A percentile compares a stretch with the other conserved stretches of the same genome.
Conservation (phyloP, 116 monocot species). For the Phalaenopsis hybrid region DNA sequence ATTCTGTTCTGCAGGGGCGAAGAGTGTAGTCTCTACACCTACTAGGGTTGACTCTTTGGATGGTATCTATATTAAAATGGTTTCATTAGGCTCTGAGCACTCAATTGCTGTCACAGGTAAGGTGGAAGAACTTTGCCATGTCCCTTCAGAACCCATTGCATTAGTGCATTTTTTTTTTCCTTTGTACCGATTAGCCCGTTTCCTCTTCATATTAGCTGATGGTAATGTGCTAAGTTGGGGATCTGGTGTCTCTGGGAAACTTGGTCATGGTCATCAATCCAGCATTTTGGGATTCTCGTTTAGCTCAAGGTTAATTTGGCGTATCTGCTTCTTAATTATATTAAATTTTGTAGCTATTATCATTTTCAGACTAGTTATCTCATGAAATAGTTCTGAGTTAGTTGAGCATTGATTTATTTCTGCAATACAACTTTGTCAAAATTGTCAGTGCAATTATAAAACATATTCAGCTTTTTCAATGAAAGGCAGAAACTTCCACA, state of each 20-base stretch:
- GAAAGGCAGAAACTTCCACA: background rate
- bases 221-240: slow-evolving; percentile 86
- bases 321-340: background rate
- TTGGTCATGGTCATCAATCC: slow-evolving; percentile 79
- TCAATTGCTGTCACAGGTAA: slow-evolving; percentile 82
- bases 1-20: slow-evolving; percentile 23
- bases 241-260: slow-evolving; percentile 75
- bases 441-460: background rate
- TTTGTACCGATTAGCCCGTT: background rate
- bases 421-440: background rate
- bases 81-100: slow-evolving; percentile 83
- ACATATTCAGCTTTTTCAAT: background rate
- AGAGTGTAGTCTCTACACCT: slow-evolving; percentile 42
- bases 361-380: background rate
- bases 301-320: slow-evolving; percentile 50
- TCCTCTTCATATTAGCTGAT: slow-evolving; percentile 31
- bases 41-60: slow-evolving; percentile 58
- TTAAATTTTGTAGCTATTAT: background rate
- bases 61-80: slow-evolving; percentile 45
- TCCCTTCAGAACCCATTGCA: background rate
- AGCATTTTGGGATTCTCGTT: slow-evolving; percentile 58
- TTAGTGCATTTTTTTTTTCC: background rate
- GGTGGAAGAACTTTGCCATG: background rate
- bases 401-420: background rate
- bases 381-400: background rate